These are phyloP conservation scores for Nothomitra cinnamomea DNA, from an alignment of 2,329 filamentous ascomycete species.

Conservation along the genomic window DNA sequence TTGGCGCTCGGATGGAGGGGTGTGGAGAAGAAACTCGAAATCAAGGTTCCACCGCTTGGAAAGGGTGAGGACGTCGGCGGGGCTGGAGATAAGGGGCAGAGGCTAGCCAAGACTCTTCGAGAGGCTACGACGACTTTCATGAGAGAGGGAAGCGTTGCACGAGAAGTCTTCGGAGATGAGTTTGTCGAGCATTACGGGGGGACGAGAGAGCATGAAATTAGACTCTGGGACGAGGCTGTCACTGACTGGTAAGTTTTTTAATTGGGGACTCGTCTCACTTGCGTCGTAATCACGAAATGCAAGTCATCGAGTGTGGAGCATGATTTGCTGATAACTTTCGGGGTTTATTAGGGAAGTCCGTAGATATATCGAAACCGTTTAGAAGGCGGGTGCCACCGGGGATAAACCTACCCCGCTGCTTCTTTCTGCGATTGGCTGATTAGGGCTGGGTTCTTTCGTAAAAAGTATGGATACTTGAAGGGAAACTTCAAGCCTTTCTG, in stretches of 20 bases:
- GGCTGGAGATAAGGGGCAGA: constrained; percentile 48
- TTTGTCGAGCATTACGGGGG: constrained; percentile 95
- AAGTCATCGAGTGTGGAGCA: constrained; percentile 9
- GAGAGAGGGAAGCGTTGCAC: constrained; percentile 64
- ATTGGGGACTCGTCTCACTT: background rate
- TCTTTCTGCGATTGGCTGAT: background rate
- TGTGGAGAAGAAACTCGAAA: constrained; percentile 77
- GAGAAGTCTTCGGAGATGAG: constrained; percentile 82
- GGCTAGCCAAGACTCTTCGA: constrained; percentile 68
- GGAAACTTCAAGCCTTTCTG: background rate
- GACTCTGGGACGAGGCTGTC: constrained; percentile 87
- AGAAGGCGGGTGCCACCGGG: background rate
- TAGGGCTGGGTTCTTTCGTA: background rate
- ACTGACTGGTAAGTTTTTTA: constrained; percentile 89
- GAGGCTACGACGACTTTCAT: constrained; percentile 72
- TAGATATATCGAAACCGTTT: constrained; percentile 16
- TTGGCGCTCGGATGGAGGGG: constrained; percentile 81
- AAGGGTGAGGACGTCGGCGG: constrained; percentile 72
- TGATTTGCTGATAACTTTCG: constrained; percentile 12
- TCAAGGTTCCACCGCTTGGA: constrained; percentile 65
- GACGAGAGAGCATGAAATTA: constrained; percentile 77
- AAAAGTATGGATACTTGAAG: background rate
- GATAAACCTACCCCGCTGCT: background rate
- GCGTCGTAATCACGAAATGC: background rate
- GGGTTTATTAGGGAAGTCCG: constrained; percentile 47